These are phyloP conservation scores for Balamuthia mandrillaris DNA, from an alignment of 208 protist genomes.

Conservation along the genomic window DNA sequence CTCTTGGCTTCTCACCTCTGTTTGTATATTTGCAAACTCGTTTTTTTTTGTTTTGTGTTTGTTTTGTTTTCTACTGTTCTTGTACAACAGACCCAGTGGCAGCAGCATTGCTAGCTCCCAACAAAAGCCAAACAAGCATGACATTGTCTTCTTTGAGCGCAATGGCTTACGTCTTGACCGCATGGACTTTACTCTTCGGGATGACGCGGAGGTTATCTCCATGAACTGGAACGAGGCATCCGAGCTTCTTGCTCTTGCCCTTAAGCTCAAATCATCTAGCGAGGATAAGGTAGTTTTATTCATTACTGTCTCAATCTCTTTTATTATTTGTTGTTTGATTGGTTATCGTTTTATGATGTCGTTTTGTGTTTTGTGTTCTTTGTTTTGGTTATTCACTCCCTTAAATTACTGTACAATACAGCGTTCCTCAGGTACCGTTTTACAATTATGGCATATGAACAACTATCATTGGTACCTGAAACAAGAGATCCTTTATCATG, in stretches of 20 bases:
- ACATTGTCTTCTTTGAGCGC: conserved; percentile 67
- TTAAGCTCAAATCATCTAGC: not conserved
- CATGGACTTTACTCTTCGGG: conserved; percentile 22
- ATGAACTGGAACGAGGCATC: conserved; percentile 59
- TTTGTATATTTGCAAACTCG: not conserved
- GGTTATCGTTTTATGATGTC: not conserved
- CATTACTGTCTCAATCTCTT: not conserved
- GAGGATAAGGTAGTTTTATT: not conserved
- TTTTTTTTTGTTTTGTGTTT: not conserved
- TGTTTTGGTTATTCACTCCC: not conserved
- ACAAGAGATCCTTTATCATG: conserved; percentile 43
- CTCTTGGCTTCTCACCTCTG: too few relatives aligned
- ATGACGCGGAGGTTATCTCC: not conserved
- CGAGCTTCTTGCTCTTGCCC: conserved; percentile 35
- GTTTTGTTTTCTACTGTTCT: not conserved
- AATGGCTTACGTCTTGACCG: conserved; percentile 67
- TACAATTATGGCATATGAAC: conserved; percentile 52
- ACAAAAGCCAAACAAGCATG: conserved; percentile 45
- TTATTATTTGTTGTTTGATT: not conserved
- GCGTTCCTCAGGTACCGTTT: not conserved
- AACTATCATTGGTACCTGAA: conserved; percentile 71
- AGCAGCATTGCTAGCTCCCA: conserved; percentile 50
- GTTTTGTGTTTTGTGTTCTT: not conserved
- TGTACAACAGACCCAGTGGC: conserved; percentile 53
- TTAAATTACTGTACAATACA: not conserved